phyloP scores from a whole-genome alignment of 495 filamentous ascomycete genomes.

The Friedmanniomyces simplex region DNA sequence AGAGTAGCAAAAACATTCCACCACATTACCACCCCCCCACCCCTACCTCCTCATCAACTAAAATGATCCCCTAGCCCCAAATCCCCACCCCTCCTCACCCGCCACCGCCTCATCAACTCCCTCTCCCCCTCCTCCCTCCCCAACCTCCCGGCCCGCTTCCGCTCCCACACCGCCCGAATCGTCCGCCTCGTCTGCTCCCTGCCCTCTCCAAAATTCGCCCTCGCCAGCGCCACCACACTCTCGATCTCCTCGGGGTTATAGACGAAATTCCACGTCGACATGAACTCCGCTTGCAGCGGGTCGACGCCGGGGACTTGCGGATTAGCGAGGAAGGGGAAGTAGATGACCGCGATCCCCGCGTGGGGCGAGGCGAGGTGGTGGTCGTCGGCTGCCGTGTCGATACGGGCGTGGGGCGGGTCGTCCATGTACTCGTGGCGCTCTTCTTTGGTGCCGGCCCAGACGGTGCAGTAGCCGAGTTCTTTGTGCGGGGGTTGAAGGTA shows the following conservation, averaged over 20 bases:
- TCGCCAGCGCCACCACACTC: conserved; percentile 62
- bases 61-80: conserved; percentile 1
- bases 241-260: conserved; percentile 52
- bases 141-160: conserved; percentile 64
- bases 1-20: too few species aligned
- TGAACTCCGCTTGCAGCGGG: conserved; percentile 68
- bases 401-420: neutral
- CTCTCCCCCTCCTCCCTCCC: conserved; percentile 43
- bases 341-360: conserved; percentile 81
- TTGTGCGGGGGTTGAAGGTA: conserved; percentile 32
- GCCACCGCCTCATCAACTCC: conserved; percentile 34
- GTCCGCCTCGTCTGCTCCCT: conserved; percentile 61
- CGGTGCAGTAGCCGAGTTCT: conserved; percentile 77
- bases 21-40: too few species aligned
- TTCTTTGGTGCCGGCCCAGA: conserved; percentile 87
- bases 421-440: conserved; percentile 1
- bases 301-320: conserved; percentile 66
- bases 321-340: conserved; percentile 84
- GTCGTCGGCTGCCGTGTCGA: conserved; percentile 1
- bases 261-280: conserved; percentile 92
- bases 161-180: conserved; percentile 85
- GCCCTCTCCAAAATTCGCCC: conserved; percentile 78
- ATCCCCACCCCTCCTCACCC: conserved; percentile 5
- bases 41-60: too few species aligned
- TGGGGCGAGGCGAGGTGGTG: conserved; percentile 52